phyloP scores from a whole-genome alignment of 768 basidiomycete genomes.

The Dentipellis sp. region DNA sequence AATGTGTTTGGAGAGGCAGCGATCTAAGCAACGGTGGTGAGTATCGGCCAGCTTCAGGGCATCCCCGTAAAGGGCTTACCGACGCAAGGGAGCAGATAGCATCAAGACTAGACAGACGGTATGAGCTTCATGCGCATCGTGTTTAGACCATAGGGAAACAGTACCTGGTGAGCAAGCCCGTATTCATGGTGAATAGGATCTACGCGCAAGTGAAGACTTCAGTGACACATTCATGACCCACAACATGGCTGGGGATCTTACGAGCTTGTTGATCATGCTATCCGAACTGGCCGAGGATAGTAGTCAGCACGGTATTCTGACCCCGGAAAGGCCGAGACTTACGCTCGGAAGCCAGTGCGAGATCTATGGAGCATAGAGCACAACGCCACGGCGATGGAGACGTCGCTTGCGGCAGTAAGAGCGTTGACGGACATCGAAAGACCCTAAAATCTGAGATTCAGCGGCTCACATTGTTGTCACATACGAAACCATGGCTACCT shows the following conservation, averaged over 20 bases:
- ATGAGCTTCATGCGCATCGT: too few species aligned
- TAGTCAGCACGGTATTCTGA: too few species aligned
- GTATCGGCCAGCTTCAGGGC: too few species aligned
- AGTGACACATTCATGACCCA: too few species aligned
- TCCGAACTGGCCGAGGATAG: slow-evolving; percentile 23
- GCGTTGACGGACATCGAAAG: slow-evolving; percentile 49
- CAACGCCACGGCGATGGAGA: slow-evolving; percentile 38
- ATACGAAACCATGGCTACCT: neutral
- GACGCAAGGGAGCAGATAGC: slow-evolving; percentile 33
- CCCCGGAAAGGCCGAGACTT: slow-evolving; percentile 24
- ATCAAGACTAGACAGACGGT: slow-evolving; percentile 19
- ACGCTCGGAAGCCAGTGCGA: slow-evolving; percentile 39
- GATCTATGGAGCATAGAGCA: slow-evolving; percentile 41
- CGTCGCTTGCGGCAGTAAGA: slow-evolving; percentile 39
- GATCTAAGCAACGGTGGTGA: slow-evolving; percentile 15
- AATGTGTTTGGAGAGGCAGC: slow-evolving; percentile 33
- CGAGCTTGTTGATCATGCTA: slow-evolving; percentile 31
- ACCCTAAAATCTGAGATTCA: slow-evolving; percentile 22
- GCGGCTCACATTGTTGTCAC: too few species aligned
- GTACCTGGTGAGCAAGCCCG: slow-evolving; percentile 29
- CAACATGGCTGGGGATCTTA: neutral
- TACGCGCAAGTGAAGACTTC: neutral
- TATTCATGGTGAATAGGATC: slow-evolving; percentile 32
- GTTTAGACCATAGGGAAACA: too few species aligned
- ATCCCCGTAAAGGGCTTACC: slow-evolving; percentile 15